Evolutionary conservation across 441 rosid genomes (phyloP), one percentile per base, ranked within the genome.

Genomic region (Codiaeum variegatum): DNA sequence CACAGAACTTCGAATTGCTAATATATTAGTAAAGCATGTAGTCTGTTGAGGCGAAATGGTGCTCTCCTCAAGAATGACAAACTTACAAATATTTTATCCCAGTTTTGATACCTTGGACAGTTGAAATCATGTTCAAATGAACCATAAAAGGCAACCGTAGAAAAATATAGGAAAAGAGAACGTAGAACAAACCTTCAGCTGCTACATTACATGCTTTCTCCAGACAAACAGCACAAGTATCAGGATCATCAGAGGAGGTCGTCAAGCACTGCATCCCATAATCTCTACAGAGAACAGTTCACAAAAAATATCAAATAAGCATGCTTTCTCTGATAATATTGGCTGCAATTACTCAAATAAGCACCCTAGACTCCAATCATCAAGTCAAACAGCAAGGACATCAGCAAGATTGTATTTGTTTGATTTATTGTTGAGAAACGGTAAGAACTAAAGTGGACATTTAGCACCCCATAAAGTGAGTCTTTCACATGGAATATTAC

Each of bases 141-240:
- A 15, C n/a, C 34, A 55, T 9, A 62, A 46, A 70, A 55, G 61
- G 36, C 40, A 67, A 62, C 28, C 26, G 32, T 62, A 18, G 51
- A 38, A 8, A 75, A 55, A 61, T 58, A 70, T 49, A 66, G 28
- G 47, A 47, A 65, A 55, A 73, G 12, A 70, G 59, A 58, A 60
- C 26, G 60, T 74, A 55, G 71, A 73, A 75, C 79, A 62, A 36
- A 91, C 99, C 99, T 92, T 95, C 98, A 70, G 98, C 94, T 52
- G 98, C 99, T 28, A 92, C 96, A 63, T 87, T 91, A 68, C 98
- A 92, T 29, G 81, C 87, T 82, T 91, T 89, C 83, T 92, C 99
- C 63, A 95, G 81, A 87, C 99, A 92, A 73, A 95, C 98, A 38
- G 99, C 96, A 78, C 99, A 95, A 16, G 82, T 84, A 75, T 95